Percentiles rank a stretch among this genome's conserved stretches.
These are phyloP conservation scores for Graphium sp. DNA, from an alignment of 2,329 filamentous ascomycete species.

Conservation along the genomic window DNA sequence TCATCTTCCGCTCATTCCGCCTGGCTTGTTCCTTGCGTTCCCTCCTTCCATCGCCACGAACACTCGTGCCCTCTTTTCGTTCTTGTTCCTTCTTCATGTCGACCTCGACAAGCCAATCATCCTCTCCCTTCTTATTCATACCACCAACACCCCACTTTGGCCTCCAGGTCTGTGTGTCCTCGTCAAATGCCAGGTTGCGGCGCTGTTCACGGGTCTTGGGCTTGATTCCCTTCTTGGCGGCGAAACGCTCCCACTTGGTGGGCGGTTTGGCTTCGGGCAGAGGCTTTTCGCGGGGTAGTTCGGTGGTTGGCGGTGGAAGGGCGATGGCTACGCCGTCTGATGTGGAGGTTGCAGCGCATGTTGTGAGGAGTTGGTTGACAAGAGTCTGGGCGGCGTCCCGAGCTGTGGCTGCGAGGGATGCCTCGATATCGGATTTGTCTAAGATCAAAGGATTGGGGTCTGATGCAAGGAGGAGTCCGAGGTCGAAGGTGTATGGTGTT, in stretches of 20 bases:
- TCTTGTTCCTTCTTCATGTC: conserved; percentile 56
- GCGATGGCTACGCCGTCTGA: conserved; percentile 57
- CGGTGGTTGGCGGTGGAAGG: conserved; percentile 53
- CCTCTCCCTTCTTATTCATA: conserved; percentile 68
- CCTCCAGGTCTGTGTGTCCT: conserved; percentile 73
- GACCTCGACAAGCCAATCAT: conserved; percentile 85
- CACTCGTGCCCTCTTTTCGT: conserved; percentile 43
- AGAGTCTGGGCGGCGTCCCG: conserved; percentile 84
- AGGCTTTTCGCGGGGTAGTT: conserved; percentile 80
- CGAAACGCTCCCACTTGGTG: conserved; percentile 94
- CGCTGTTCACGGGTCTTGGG: conserved; percentile 66
- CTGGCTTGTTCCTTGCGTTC: conserved; percentile 53
- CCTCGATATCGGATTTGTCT: conserved; percentile 38
- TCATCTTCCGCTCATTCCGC: conserved; percentile 53
- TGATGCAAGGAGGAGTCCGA: conserved; percentile 70
- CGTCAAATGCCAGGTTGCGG: conserved; percentile 65
- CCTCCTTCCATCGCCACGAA: conserved; percentile 44
- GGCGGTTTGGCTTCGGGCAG: conserved; percentile 65
- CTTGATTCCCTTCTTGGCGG: conserved; percentile 91
- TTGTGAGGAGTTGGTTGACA: conserved; percentile 85
- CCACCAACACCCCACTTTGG: conserved; percentile 92
- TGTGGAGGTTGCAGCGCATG: conserved; percentile 61
- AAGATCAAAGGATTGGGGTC: conserved; percentile 70
- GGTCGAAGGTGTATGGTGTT: conserved; percentile 83
- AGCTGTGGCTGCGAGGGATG: conserved; percentile 53